Evolutionary conservation across 208 protist species (phyloP).

Genomic region (Crithidia thermophila): DNA sequence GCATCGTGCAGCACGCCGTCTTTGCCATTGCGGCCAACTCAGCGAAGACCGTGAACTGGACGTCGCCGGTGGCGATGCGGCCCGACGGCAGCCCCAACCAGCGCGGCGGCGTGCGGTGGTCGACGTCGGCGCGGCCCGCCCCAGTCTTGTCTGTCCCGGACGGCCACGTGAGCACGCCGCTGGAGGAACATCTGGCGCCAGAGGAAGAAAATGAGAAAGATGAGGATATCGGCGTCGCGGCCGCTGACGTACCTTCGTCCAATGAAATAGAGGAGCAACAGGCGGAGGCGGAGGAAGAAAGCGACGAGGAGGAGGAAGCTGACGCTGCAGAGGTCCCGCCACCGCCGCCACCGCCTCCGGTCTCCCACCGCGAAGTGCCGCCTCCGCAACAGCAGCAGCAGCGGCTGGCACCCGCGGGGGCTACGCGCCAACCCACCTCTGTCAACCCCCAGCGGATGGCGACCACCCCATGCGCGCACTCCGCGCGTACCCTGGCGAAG

Average conservation of each 20-base stretch:
- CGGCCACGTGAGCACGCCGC: conserved; percentile 12
- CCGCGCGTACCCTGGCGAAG: conserved; percentile 17
- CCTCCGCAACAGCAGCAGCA: not conserved
- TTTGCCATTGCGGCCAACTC: conserved; percentile 26
- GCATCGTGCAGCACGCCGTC: conserved; percentile 45
- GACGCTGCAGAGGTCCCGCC: not conserved
- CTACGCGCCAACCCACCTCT: not conserved
- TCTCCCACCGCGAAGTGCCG: not conserved
- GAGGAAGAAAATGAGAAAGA: no score
- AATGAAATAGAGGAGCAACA: no score
- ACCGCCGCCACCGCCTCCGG: not conserved
- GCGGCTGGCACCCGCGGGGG: not conserved
- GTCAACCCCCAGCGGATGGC: not conserved
- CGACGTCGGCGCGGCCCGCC: not conserved
- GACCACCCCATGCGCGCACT: conserved; percentile 29
- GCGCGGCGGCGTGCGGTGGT: conserved; percentile 9
- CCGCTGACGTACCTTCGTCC: no score
- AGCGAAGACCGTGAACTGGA: conserved; percentile 8
- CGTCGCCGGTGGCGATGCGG: not conserved
- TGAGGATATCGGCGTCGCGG: no score
- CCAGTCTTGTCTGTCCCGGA: not conserved
- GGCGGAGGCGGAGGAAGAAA: no score
- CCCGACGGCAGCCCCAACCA: conserved; percentile 4
- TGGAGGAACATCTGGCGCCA: not conserved
- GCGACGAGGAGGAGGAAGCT: no score